A percentile compares a stretch with the other conserved stretches of the same genome.
These are phyloP conservation scores for Fusarium tuaranense DNA, from an alignment of 2,329 filamentous ascomycete species.

Conservation along the genomic window DNA sequence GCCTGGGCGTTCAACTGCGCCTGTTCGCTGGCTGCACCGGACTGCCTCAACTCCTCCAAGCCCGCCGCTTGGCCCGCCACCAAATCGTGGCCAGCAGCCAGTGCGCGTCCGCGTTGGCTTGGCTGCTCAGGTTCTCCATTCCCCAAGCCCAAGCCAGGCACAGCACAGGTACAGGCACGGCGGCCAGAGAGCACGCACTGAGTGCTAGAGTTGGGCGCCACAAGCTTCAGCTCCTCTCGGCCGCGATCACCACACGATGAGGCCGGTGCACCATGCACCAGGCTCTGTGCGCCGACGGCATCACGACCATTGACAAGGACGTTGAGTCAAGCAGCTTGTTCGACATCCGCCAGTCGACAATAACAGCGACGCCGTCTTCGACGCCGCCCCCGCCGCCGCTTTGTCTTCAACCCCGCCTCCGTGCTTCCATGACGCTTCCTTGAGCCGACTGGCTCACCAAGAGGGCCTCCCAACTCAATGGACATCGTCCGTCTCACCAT, in stretches of 20 bases:
- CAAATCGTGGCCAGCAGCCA: neutral
- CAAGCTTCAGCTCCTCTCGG: slow-evolving; percentile 29
- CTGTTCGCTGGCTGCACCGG: slow-evolving; percentile 34
- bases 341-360: slow-evolving; percentile 4
- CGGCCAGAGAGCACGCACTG: neutral
- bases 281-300: slow-evolving; percentile 28
- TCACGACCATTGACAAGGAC: slow-evolving; percentile 17
- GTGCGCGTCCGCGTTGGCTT: neutral
- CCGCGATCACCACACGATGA: slow-evolving; percentile 21
- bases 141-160: neutral
- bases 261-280: slow-evolving; percentile 30
- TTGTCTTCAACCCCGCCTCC: slow-evolving; percentile 18
- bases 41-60: slow-evolving; percentile 20
- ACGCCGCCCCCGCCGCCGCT: slow-evolving; percentile 10
- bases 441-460: slow-evolving; percentile 28
- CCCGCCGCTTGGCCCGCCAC: slow-evolving; percentile 14
- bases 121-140: slow-evolving; percentile 1
- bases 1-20: slow-evolving; percentile 40
- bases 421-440: slow-evolving; percentile 25
- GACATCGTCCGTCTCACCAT: slow-evolving; percentile 36
- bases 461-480: slow-evolving; percentile 35
- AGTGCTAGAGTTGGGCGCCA: slow-evolving; percentile 30
- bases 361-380: slow-evolving; percentile 11
- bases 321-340: slow-evolving; percentile 35
- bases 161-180: neutral